phyloP scores from a whole-genome alignment of 2,329 filamentous ascomycete genomes.

The Anthostomella pinea region DNA sequence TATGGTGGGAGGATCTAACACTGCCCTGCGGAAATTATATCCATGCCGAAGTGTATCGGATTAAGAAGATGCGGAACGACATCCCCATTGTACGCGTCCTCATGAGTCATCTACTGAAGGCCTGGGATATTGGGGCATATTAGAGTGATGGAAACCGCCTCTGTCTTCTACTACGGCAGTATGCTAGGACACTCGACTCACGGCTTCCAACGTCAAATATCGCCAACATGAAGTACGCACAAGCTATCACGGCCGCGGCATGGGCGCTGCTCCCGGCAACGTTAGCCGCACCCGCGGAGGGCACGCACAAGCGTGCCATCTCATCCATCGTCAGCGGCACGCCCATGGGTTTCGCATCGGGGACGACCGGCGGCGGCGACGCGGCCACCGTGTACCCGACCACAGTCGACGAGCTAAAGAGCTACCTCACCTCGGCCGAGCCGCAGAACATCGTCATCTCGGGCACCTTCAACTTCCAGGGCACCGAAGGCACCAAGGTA shows the following conservation, averaged over 20 bases:
- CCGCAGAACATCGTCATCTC: constrained; percentile 49
- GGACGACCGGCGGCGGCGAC: constrained; percentile 49
- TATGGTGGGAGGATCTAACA: too few relatives aligned
- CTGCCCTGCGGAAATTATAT: too few relatives aligned
- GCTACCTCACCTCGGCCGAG: constrained; percentile 44
- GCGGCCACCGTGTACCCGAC: constrained; percentile 43
- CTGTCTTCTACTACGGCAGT: too few relatives aligned
- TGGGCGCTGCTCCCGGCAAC: not conserved
- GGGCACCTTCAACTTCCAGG: constrained; percentile 43
- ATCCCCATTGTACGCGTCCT: too few relatives aligned
- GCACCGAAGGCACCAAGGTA: constrained; percentile 42
- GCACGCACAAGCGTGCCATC: not conserved
- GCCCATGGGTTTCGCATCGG: constrained; percentile 18
- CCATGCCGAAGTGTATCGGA: too few relatives aligned
- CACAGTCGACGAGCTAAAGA: constrained; percentile 45
- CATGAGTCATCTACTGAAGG: too few relatives aligned
- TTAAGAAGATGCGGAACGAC: too few relatives aligned
- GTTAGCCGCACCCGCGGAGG: not conserved
- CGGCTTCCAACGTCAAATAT: too few relatives aligned
- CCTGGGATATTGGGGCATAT: too few relatives aligned
- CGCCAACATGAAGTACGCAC: not conserved
- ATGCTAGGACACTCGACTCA: too few relatives aligned
- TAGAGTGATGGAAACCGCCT: too few relatives aligned
- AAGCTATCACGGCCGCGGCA: not conserved
- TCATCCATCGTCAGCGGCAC: constrained; percentile 1